Percentiles rank a stretch among this genome's conserved stretches.
phyloP scores from a whole-genome alignment of 129 eudicot species.

The Oenanthe sinensis region DNA sequence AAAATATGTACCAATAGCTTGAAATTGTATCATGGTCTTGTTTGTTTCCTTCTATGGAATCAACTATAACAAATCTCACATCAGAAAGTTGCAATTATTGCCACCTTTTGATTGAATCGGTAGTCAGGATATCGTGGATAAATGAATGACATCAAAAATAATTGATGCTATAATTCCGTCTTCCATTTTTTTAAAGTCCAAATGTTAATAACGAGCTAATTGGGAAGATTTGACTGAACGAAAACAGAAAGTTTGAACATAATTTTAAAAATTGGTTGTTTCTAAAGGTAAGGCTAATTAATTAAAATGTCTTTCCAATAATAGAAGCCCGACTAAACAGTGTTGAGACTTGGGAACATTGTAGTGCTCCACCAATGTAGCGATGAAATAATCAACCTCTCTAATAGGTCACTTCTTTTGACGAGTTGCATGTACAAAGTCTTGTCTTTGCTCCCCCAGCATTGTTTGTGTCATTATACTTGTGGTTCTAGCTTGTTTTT shows the following conservation, averaged over 20 bases:
- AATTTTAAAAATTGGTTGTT: too few relatives aligned
- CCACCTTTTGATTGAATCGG: neutral
- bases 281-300: too few relatives aligned
- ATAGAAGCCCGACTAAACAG: too few relatives aligned
- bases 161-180: neutral
- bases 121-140: neutral
- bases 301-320: too few relatives aligned
- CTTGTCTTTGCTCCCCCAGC: neutral
- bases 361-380: neutral
- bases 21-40: neutral
- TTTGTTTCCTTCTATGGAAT: neutral
- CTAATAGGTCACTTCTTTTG: neutral
- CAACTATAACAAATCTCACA: neutral
- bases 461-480: too few relatives aligned
- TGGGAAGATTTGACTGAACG: neutral
- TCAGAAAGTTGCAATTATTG: neutral
- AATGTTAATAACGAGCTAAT: neutral
- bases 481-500: too few relatives aligned
- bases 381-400: neutral
- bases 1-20: neutral
- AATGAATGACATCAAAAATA: neutral
- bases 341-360: too few relatives aligned
- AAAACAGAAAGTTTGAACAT: neutral
- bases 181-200: neutral
- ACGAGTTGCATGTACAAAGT: neutral